Evolutionary conservation across 345 rosid genomes (phyloP), one percentile per base, ranked within the genome.

Genomic region (Litchi chinensis): DNA sequence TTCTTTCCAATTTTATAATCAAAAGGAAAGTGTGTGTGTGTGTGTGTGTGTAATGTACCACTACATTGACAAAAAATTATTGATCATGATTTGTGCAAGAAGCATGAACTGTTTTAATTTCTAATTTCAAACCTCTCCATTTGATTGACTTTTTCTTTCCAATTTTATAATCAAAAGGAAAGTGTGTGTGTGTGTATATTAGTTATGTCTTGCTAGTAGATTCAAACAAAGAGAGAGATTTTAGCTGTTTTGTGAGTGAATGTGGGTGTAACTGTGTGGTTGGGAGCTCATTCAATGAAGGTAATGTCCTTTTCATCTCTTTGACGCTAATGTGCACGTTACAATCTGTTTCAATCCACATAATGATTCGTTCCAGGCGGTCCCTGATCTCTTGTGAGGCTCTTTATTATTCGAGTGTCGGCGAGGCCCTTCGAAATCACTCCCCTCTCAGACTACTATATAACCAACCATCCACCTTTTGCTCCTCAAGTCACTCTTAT

Each of bases 281-380:
- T 86, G 89, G 81, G 84, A 73, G 10, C 65, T 70, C 83, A 86
- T 82, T 86, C 59, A 86, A 77, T 82, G 85, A 59, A 63, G 78
- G 70, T 40, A 70, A 78, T 77, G 81, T 0, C 65, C 10, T 43
- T 18, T 39, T n/a, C 62, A 5, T 54, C 37, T 12, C 54, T 8
- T 37, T 32, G 18, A 68, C 75, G 71, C 76, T 12, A 64, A 75
- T 70, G 72, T 32, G 75, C 80, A 81, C 57, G 76, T 68, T 74
- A 3, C 84, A 16, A 19, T 77, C 84, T 22, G 78, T 76, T 79
- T 74, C 81, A 72, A 46, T 50, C 69, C 74, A 32, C 67, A 13
- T 69, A 69, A 22, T 24, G 52, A 10, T 57, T 82, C 78, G 67
- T 71, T 18, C 44, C 3, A 13, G 4, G 50, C 28, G 86, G 86